phyloP scores from a whole-genome alignment of 345 rosid genomes.

The Hypericum perforatum region DNA sequence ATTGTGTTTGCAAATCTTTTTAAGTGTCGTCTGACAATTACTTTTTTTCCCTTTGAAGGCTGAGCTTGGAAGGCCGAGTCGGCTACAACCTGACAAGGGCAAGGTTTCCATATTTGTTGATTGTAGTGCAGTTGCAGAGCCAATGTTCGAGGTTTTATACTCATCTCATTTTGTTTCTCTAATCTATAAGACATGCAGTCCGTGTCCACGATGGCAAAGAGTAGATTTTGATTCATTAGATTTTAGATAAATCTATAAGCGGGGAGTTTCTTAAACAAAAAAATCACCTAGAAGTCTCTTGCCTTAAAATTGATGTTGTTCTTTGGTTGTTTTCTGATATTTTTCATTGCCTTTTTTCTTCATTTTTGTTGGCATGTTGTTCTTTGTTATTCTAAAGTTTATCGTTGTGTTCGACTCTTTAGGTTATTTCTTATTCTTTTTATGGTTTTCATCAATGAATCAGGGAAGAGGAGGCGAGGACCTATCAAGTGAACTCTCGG shows the following conservation, averaged over 20 bases:
- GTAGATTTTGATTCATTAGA: no score
- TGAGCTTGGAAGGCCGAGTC: constrained; percentile 79
- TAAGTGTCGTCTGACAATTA: neutral
- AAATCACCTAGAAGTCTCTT: no score
- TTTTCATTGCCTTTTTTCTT: neutral
- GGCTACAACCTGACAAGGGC: constrained; percentile 67
- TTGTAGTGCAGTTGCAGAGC: constrained; percentile 86
- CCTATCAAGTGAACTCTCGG: constrained; percentile 67
- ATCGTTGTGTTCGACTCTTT: neutral
- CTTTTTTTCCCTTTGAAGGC: constrained; percentile 38
- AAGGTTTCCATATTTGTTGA: constrained; percentile 66
- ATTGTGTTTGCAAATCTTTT: neutral
- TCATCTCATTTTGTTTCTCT: constrained; percentile 7
- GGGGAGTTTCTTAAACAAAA: no score
- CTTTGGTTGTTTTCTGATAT: neutral
- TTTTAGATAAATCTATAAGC: no score
- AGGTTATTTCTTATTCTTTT: constrained; percentile 1
- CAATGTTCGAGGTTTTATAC: constrained; percentile 56
- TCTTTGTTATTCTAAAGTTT: neutral
- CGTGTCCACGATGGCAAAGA: no score
- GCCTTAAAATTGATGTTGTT: no score
- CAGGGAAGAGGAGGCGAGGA: constrained; percentile 97
- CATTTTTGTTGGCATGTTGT: neutral
- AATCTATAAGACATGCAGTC: neutral
- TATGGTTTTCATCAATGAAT: constrained; percentile 1